Base-by-base conservation (phyloP, 345 rosid species). In the Euphorbia pulcherrima region DNA sequence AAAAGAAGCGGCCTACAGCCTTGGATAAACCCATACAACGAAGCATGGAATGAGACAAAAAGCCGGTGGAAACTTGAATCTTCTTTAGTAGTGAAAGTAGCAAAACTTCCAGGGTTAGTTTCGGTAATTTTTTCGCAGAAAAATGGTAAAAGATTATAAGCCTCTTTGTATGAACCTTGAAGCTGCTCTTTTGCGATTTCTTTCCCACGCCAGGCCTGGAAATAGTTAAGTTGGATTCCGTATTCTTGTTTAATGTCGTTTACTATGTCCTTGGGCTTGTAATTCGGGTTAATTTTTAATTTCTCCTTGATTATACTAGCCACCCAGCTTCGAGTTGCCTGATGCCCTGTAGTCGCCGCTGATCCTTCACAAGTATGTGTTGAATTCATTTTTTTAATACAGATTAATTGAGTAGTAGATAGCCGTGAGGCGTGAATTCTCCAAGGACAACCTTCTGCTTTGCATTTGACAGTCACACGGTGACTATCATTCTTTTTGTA, bases 201-300 rank as follows among this genome's bases (percentile, higher is more conserved):
- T 78, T 93, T 93, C 14, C 97, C 98, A 10, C 97, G 90, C 96
- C 97, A 93, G 10, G 97, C 97, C 80, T 93, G 98, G 75, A 86
- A 89, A 72, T 93, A 93, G 68, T 90, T 90, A 30, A 93, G 76
- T 68, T 93, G 89, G 64, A 93, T 87, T 54, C 98, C 98, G 63
- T 80, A 93, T 77, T 90, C 96, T 64, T 86, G 85, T 74, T 90
- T 88, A 65, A 93, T 86, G 69, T 93, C 96, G 40, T 75, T 83
- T 63, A 90, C 97, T 27, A 93, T 90, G 68, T 93, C 97, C 84
- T 93, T 93, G 27, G 97, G 96, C 82, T 87, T 93, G 79, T 93
- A 93, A 76, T 85, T 85, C 0, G 97, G 97, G 68, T 67, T 85
- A 50, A 82, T 87, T 80, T 83, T 87, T 75, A 92, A 80, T 81